These are phyloP conservation scores for Eudorina sp. DNA, from an alignment of 139 green algal species.

Conservation along the genomic window DNA sequence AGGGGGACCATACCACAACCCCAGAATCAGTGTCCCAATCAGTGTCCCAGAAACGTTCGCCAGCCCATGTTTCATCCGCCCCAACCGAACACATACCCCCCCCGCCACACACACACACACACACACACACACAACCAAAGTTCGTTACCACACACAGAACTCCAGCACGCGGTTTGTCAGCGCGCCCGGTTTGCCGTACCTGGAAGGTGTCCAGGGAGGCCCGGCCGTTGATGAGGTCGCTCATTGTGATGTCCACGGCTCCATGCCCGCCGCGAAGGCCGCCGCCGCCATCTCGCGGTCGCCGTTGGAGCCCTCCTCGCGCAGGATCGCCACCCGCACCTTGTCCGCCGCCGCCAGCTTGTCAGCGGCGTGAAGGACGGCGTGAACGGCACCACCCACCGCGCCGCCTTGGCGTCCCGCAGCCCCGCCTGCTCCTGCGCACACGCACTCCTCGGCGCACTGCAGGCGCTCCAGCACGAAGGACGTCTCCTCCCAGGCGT, in stretches of 20 bases:
- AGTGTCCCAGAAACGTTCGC: too few relatives aligned
- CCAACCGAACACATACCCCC: too few relatives aligned
- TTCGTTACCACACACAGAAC: too few relatives aligned
- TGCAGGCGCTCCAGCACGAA: constrained; percentile 95
- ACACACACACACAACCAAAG: too few relatives aligned
- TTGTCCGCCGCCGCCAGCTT: constrained; percentile 76
- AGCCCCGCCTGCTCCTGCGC: constrained; percentile 77
- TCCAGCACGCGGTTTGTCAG: too few relatives aligned
- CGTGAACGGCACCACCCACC: constrained; percentile 89
- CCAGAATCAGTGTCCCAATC: too few relatives aligned
- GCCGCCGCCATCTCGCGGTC: constrained; percentile 98
- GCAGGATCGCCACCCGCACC: constrained; percentile 89
- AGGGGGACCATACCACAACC: too few relatives aligned
- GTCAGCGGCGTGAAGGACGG: constrained; percentile 80
- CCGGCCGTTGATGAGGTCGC: constrained; percentile 88
- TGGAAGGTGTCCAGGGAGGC: constrained; percentile 87
- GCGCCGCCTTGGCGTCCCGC: constrained; percentile 66
- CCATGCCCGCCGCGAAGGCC: constrained; percentile 86
- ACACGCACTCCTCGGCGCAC: constrained; percentile 85
- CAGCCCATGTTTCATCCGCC: too few relatives aligned
- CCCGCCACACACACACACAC: too few relatives aligned
- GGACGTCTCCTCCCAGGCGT: constrained; percentile 95
- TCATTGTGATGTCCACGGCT: constrained; percentile 99
- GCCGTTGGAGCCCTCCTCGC: constrained; percentile 98
- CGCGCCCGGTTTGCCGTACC: too few relatives aligned